These are phyloP conservation scores for Trichosphaerium sp. DNA, from an alignment of 78 protist genomes.

Conservation along the genomic window DNA sequence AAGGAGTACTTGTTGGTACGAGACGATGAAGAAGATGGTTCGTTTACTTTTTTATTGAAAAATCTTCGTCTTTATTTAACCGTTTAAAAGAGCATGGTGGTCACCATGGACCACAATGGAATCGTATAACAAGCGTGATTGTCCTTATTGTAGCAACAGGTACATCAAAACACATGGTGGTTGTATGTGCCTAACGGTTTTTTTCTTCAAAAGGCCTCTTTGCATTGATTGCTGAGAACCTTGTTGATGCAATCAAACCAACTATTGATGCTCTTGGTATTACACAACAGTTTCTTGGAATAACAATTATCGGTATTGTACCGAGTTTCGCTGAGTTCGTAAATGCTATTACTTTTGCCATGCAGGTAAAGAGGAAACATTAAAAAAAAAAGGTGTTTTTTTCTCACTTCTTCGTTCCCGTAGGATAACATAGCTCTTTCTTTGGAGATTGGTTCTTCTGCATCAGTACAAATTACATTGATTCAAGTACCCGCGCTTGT, in stretches of 20 bases:
- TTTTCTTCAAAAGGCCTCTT: too few species aligned
- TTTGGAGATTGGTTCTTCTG: slow-evolving; percentile 66
- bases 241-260: slow-evolving; percentile 40
- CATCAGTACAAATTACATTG: slow-evolving; percentile 56
- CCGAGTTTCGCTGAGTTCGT: slow-evolving; percentile 66
- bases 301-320: slow-evolving; percentile 58
- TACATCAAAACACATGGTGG: too few species aligned
- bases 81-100: too few species aligned
- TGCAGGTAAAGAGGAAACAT: too few species aligned
- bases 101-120: slow-evolving; percentile 5
- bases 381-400: too few species aligned
- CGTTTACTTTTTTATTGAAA: not conserved
- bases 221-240: slow-evolving; percentile 42
- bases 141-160: slow-evolving; percentile 45
- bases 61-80: not conserved
- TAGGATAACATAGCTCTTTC: slow-evolving; percentile 51
- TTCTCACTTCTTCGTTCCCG: too few species aligned
- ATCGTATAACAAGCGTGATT: slow-evolving; percentile 2
- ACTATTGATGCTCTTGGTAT: slow-evolving; percentile 37
- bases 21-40: not conserved
- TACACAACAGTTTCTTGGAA: slow-evolving; percentile 56
- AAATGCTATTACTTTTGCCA: slow-evolving; percentile 72
- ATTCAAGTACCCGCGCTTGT: slow-evolving; percentile 61
- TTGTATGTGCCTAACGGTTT: too few species aligned
- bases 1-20: slow-evolving; percentile 18